Evolutionary conservation across 2,329 filamentous ascomycete genomes (phyloP), one percentile per base, ranked within the genome.

Genomic region (Sclerotinia glacialis): DNA sequence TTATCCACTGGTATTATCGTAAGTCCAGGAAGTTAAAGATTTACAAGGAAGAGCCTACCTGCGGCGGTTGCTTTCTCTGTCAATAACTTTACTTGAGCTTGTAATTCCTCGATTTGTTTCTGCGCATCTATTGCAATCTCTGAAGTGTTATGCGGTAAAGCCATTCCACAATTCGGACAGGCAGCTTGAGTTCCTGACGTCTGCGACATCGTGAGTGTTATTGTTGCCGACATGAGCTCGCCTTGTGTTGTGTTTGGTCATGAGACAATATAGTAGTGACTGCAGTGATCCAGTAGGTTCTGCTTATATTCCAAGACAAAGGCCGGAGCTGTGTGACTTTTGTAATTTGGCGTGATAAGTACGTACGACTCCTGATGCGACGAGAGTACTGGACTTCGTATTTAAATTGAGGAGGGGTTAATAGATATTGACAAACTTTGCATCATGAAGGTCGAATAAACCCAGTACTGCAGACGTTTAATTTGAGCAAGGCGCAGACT

Each of bases 21-120:
- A 44, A 69, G 62, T 31, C 66, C 14, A 47, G 52, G 50, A 46
- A 9, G 21, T 62, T 49, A 46, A 34, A 14, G 11, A 31, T 23
- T 53, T 14, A 50, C 14, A 47, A 59, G 34, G 26, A 21, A 12
- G 26, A 37, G 77, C 82, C 64, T 78, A 85, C 83, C 82, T 69
- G 83, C 82, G 68, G 86, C 85, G 3, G 87, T 84, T 66, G 89
- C 88, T 78, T 91, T 92, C 71, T 90, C 82, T 76, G 87, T 91
- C 67, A 93, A 83, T 64, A 87, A 78, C 66, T 84, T 83, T 64
- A 93, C 86, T 74, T 93, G 89, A 46, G 84, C 82, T 77, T 93
- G 86, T 54, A 94, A 82, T 73, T 92, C 88, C 69, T 83, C 79
- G 73, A 91, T 88, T 74, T 86, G 83, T 68, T 82, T 79, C 75